phyloP scores from a whole-genome alignment of 805 yeast species.

The Sugiyamaella smithiae region DNA sequence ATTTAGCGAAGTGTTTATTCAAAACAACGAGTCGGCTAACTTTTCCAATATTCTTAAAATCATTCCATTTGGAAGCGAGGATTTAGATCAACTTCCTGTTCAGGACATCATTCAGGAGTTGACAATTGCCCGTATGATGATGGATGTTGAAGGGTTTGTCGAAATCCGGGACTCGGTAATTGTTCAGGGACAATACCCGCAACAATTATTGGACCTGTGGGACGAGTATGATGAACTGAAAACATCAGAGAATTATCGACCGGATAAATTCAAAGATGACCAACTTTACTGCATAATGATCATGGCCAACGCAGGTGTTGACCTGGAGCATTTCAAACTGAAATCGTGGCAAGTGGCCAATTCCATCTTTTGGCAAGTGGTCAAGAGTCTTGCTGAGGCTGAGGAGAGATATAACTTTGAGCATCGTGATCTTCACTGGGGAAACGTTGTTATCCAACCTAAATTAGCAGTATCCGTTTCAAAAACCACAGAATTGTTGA shows the following conservation, averaged over 20 bases:
- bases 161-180: conserved; percentile 43
- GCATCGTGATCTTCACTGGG: conserved; percentile 69
- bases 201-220: conserved; percentile 43
- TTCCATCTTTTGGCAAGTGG: conserved; percentile 54
- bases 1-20: conserved; percentile 44
- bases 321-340: conserved; percentile 44
- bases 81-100: conserved; percentile 41
- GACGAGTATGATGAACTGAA: conserved; percentile 36
- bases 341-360: conserved; percentile 38
- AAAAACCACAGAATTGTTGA: conserved; percentile 8
- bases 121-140: conserved; percentile 41
- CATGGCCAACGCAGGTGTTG: conserved; percentile 38
- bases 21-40: conserved; percentile 24
- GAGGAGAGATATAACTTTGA: conserved; percentile 57
- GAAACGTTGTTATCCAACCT: conserved; percentile 49
- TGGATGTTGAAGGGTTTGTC: conserved; percentile 44
- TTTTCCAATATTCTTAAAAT: conserved; percentile 45
- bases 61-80: conserved; percentile 50
- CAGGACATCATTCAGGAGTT: conserved; percentile 48
- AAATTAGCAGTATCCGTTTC: neutral
- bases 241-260: conserved; percentile 38
- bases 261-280: conserved; percentile 35
- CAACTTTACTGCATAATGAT: conserved; percentile 38
- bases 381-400: conserved; percentile 46
- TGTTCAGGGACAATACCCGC: conserved; percentile 47